Conservation (phyloP, 1,139 yeast genomes). For the Casaregolazyma lundiana region DNA sequence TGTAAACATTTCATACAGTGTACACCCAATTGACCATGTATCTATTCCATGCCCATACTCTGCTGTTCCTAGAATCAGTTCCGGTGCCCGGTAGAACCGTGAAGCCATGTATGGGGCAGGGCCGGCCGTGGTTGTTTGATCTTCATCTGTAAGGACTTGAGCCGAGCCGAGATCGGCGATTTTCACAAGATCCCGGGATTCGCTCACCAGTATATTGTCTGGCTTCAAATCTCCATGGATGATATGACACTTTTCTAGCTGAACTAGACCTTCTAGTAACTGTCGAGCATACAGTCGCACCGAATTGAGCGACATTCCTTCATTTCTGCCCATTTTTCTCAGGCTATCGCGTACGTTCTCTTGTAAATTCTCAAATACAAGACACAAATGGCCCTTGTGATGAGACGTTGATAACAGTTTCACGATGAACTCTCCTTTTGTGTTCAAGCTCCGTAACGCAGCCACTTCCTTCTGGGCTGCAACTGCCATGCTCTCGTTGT, state of each 20-base stretch:
- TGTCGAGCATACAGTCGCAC: conserved; percentile 82
- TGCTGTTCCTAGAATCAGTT: conserved; percentile 74
- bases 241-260: conserved; percentile 68
- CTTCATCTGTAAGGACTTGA: conserved; percentile 49
- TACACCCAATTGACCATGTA: conserved; percentile 91
- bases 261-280: conserved; percentile 69
- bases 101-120: conserved; percentile 84
- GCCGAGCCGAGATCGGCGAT: conserved; percentile 91
- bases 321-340: conserved; percentile 70
- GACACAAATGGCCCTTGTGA: conserved; percentile 79
- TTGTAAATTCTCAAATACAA: conserved; percentile 76
- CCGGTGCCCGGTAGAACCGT: conserved; percentile 90
- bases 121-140: conserved; percentile 54
- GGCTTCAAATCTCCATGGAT: conserved; percentile 90
- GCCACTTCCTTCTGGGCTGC: conserved; percentile 83
- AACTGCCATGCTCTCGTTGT: conserved; percentile 35
- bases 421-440: conserved; percentile 63
- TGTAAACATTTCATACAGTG: conserved; percentile 78
- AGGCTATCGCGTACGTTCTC: conserved; percentile 77
- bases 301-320: conserved; percentile 58
- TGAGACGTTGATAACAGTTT: conserved; percentile 75
- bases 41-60: conserved; percentile 85
- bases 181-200: conserved; percentile 77
- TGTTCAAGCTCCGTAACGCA: conserved; percentile 63
- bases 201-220: conserved; percentile 73